A percentile compares a stretch with the other conserved stretches of the same genome.
These are phyloP conservation scores for Trametes cinnabarina DNA, from an alignment of 768 basidiomycete species.

Conservation along the genomic window DNA sequence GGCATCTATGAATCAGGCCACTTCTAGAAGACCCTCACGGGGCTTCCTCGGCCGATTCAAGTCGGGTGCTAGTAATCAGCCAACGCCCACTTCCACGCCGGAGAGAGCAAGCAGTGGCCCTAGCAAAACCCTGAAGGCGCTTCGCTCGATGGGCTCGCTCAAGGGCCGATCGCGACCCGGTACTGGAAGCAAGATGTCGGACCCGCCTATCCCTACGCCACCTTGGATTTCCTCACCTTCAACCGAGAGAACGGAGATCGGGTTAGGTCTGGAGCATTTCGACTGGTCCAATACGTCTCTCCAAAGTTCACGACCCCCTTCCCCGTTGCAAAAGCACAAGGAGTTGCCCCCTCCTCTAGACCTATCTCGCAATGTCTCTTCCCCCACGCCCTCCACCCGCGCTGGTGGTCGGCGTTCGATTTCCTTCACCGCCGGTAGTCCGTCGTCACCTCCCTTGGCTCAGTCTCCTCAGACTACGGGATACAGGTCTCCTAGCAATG, in stretches of 20 bases:
- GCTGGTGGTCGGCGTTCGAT: slow-evolving; percentile 65
- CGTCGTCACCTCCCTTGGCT: slow-evolving; percentile 49
- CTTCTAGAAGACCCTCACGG: slow-evolving; percentile 60
- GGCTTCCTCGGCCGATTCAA: slow-evolving; percentile 68
- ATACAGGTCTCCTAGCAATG: slow-evolving; percentile 31
- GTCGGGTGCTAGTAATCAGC: slow-evolving; percentile 41
- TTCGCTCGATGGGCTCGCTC: slow-evolving; percentile 81
- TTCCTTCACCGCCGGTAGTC: slow-evolving; percentile 54
- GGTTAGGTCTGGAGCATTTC: slow-evolving; percentile 37
- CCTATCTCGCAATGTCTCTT: slow-evolving; percentile 32
- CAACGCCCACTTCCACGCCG: slow-evolving; percentile 43
- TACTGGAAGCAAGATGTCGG: slow-evolving; percentile 7
- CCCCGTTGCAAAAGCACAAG: slow-evolving; percentile 21
- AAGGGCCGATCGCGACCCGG: slow-evolving; percentile 39
- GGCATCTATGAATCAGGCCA: slow-evolving; percentile 27
- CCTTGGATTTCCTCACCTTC: slow-evolving; percentile 15
- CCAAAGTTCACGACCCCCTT: slow-evolving; percentile 23
- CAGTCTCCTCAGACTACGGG: slow-evolving; percentile 33
- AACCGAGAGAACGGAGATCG: slow-evolving; percentile 15
- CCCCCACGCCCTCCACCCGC: slow-evolving; percentile 35
- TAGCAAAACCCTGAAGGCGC: slow-evolving; percentile 62
- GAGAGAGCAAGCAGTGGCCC: slow-evolving; percentile 36
- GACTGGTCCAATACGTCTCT: slow-evolving; percentile 40
- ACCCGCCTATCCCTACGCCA: slow-evolving; percentile 18
- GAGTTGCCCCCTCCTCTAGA: slow-evolving; percentile 36